These are phyloP conservation scores for Acacia crassicarpa DNA, from an alignment of 306 rosid species.

Conservation along the genomic window DNA sequence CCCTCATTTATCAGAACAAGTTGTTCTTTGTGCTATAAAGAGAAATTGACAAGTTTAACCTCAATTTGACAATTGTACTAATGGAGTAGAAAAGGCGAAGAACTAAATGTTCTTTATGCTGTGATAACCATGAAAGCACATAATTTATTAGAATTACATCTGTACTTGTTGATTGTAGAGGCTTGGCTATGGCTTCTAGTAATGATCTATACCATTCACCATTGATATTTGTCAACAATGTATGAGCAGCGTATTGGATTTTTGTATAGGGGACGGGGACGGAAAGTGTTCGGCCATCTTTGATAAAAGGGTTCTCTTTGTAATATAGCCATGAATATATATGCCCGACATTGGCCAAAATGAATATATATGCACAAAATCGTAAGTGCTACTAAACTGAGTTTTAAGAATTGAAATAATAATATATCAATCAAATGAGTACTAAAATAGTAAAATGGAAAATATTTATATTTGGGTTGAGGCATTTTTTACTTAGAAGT, in stretches of 20 bases:
- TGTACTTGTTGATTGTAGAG: background rate
- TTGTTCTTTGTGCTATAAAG: background rate
- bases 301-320: background rate
- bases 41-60: background rate
- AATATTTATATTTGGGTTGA: no score
- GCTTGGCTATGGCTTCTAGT: background rate
- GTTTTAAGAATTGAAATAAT: no score
- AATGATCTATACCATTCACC: background rate
- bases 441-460: no score
- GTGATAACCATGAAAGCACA: background rate
- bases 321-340: no score
- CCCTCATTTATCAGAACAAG: background rate
- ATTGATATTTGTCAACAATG: background rate
- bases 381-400: no score
- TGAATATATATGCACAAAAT: no score
- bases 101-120: background rate
- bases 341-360: no score
- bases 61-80: background rate
- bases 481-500: fast-evolving
- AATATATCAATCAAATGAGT: no score
- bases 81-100: background rate
- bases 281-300: background rate
- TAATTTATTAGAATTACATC: background rate
- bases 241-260: background rate
- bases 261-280: background rate